These are phyloP conservation scores for Epipyxis sp. DNA, from an alignment of 108 stramenopile genomes.

Conservation along the genomic window DNA sequence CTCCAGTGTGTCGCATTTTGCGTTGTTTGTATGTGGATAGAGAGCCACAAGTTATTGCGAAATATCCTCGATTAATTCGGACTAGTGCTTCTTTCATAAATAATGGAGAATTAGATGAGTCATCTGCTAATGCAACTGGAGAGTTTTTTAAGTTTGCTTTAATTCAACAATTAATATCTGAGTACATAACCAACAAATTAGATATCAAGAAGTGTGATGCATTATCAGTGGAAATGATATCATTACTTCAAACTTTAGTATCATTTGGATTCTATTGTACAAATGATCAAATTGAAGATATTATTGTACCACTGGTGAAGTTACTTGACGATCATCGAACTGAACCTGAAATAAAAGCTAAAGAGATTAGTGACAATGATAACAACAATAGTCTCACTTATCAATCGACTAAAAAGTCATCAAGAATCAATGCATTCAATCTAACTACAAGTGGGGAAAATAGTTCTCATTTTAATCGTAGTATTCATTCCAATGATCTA, in stretches of 20 bases:
- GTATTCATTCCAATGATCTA: neutral
- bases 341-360: neutral
- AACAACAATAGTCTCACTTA: too few relatives aligned
- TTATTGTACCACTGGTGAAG: neutral
- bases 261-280: constrained; percentile 23
- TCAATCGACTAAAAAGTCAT: neutral
- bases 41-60: constrained; percentile 21
- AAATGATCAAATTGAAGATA: neutral
- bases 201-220: constrained; percentile 15
- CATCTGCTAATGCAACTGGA: neutral
- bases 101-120: neutral
- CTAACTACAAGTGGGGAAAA: too few relatives aligned
- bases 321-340: constrained; percentile 24
- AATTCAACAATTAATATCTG: constrained; percentile 16
- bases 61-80: constrained; percentile 21
- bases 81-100: neutral
- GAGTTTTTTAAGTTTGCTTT: constrained; percentile 13
- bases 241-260: neutral
- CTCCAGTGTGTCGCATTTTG: constrained; percentile 27
- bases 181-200: neutral
- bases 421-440: too few relatives aligned
- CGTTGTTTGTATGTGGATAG: constrained; percentile 19
- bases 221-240: constrained; percentile 13
- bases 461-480: neutral
- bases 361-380: neutral